These are phyloP conservation scores for Yarrowia divulgata DNA, from an alignment of 805 yeast genomes.

Conservation along the genomic window DNA sequence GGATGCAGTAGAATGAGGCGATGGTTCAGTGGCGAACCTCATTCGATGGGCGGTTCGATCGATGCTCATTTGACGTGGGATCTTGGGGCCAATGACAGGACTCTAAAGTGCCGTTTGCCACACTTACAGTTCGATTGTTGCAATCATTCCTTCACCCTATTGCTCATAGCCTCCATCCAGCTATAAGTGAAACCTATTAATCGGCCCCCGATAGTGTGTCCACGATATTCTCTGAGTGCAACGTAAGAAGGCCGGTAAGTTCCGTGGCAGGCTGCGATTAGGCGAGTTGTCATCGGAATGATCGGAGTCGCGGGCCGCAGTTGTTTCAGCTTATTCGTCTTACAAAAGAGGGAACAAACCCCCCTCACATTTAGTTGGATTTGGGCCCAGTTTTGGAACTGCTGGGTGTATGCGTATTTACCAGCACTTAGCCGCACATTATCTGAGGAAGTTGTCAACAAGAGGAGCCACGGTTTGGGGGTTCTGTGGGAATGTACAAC, in stretches of 20 bases:
- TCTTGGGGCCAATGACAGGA: slow-evolving; percentile 7
- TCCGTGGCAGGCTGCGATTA: slow-evolving; percentile 6
- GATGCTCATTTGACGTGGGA: background rate
- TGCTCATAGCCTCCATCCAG: background rate
- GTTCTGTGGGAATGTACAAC: background rate
- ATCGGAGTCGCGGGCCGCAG: background rate
- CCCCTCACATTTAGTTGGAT: background rate
- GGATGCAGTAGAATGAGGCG: background rate
- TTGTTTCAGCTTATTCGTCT: background rate
- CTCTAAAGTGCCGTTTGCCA: slow-evolving; percentile 8
- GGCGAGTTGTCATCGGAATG: background rate
- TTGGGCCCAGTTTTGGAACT: background rate
- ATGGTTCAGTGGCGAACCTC: background rate
- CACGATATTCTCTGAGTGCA: background rate
- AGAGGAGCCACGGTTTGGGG: background rate
- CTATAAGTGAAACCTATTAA: slow-evolving; percentile 4
- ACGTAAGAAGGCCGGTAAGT: background rate
- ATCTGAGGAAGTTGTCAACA: background rate
- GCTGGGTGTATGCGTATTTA: background rate
- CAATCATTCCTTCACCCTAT: background rate
- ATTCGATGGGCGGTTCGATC: background rate
- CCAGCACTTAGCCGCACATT: slow-evolving; percentile 22
- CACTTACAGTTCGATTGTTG: slow-evolving; percentile 19
- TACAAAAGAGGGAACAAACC: background rate
- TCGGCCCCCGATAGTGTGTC: slow-evolving; percentile 15